phyloP scores from a whole-genome alignment of 345 rosid species.

The Euphorbia tirucalli region DNA sequence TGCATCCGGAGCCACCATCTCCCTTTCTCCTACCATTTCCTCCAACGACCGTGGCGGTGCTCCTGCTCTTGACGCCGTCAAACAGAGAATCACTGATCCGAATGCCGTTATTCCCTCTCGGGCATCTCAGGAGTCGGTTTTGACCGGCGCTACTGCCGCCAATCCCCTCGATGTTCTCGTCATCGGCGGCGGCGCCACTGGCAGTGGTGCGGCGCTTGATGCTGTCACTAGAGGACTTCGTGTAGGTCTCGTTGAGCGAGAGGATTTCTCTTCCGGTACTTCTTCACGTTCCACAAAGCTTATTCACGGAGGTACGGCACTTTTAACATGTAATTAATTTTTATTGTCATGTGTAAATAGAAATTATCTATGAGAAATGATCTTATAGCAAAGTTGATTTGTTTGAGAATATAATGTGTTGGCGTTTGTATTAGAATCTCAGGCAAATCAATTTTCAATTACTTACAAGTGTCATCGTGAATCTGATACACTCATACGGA shows the following conservation, averaged over 20 bases:
- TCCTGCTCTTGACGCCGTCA: constrained; percentile 42
- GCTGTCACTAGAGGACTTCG: constrained; percentile 86
- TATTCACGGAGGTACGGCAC: constrained; percentile 75
- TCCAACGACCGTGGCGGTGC: constrained; percentile 50
- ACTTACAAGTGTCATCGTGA: background rate
- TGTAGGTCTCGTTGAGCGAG: constrained; percentile 91
- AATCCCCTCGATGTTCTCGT: constrained; percentile 86
- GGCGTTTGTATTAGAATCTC: background rate
- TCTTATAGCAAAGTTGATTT: background rate
- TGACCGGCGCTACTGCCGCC: constrained; percentile 46
- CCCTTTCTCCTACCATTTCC: constrained; percentile 36
- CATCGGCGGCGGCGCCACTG: constrained; percentile 97
- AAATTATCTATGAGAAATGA: too few species aligned
- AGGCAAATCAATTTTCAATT: background rate
- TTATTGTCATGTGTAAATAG: too few species aligned
- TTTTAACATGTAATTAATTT: background rate
- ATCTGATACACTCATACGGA: too few species aligned
- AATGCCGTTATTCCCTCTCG: constrained; percentile 63
- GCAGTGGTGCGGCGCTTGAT: constrained; percentile 94
- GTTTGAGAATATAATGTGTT: background rate
- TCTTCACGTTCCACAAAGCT: constrained; percentile 95
- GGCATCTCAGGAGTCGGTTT: constrained; percentile 58
- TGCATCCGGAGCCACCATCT: constrained; percentile 35
- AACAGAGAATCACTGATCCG: constrained; percentile 52
- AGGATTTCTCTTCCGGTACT: constrained; percentile 93